phyloP scores from a whole-genome alignment of 75 land plant genomes.

The Isoetes taiwanensis region DNA sequence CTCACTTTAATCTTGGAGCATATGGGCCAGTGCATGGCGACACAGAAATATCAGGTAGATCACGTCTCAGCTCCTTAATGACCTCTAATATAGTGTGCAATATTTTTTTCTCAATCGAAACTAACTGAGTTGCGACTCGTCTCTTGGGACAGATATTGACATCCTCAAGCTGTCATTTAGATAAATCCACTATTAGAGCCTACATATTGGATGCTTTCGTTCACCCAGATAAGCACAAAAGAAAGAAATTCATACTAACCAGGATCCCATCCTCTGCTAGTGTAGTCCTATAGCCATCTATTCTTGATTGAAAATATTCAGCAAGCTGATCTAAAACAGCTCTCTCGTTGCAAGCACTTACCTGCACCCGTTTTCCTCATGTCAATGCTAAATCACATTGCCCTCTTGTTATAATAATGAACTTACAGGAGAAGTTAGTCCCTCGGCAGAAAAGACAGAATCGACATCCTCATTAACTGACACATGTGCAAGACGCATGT shows the following conservation, averaged over 20 bases:
- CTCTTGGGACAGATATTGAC: slow-evolving; percentile 42
- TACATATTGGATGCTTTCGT: neutral
- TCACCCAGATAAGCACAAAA: neutral
- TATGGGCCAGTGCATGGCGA: slow-evolving; percentile 85
- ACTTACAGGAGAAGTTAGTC: slow-evolving; percentile 83
- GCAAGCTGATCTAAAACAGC: slow-evolving; percentile 82
- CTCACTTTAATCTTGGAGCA: slow-evolving; percentile 32
- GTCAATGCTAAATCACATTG: neutral
- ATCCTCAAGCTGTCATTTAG: slow-evolving; percentile 47
- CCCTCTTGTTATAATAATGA: neutral
- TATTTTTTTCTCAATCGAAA: slow-evolving; percentile 77
- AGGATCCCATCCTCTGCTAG: slow-evolving; percentile 44
- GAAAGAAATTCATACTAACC: slow-evolving; percentile 27
- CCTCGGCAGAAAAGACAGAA: slow-evolving; percentile 79
- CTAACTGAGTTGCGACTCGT: slow-evolving; percentile 72
- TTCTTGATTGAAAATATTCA: slow-evolving; percentile 47
- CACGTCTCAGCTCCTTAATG: slow-evolving; percentile 40
- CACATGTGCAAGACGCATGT: slow-evolving; percentile 80
- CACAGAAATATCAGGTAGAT: slow-evolving; percentile 55
- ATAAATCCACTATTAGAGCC: neutral
- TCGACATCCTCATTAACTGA: slow-evolving; percentile 79
- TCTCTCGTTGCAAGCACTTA: slow-evolving; percentile 87
- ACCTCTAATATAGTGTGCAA: slow-evolving; percentile 48
- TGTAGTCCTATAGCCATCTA: slow-evolving; percentile 65
- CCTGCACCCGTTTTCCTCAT: slow-evolving; percentile 26